Evolutionary conservation across 192 early-diverging fungal species (phyloP), one percentile per base, ranked within the genome.

Genomic region (Coemansia sp.): DNA sequence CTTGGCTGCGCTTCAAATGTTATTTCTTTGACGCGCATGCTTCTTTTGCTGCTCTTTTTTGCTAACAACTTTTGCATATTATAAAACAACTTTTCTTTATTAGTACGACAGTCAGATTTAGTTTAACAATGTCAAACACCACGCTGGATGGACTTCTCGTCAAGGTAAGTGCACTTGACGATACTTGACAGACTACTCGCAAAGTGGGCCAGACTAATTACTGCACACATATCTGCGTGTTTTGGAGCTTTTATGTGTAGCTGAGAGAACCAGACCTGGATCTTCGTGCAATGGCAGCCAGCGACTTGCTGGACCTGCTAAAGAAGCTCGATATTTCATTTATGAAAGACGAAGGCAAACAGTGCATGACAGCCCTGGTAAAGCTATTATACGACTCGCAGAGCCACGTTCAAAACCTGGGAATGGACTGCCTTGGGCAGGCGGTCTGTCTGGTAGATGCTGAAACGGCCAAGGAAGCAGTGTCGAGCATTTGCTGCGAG

Each of bases 341-440:
- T 29, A 11, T 57, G 6, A 71, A 54, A 23, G 67, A 62, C 10
- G 77, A 80, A 18, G 68, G 71, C 48, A 43, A 57, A 32, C n/a
- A 18, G 45, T 74, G 63, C 54, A 54, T 64, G 9, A 54, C 26
- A 5, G 64, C 68, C 4, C 61, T 80, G 16, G 59, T 74, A 10
- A 51, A 57, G 41, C 13, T 58, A 54, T 65, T 80, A 20, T 49
- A 51, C 20, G 77, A 80, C 35, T 12, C 60, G 14, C 71, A 80
- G 41, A 80, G 68, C 77, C 62, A 80, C 52, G 68, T 80, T 18
- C 77, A 80, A 64, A 80, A 73, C 61, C 43, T 73, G 32, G 71
- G 68, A 2, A 74, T 66, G 59, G 77, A 71, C 41, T 74, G 77
- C 47, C 65, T 80, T n/a, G 68, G 68, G 39, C 64, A 61, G 64